Percentiles rank a stretch among this genome's conserved stretches.
Conservation (phyloP, 345 rosid species). For the Acer campestre region DNA sequence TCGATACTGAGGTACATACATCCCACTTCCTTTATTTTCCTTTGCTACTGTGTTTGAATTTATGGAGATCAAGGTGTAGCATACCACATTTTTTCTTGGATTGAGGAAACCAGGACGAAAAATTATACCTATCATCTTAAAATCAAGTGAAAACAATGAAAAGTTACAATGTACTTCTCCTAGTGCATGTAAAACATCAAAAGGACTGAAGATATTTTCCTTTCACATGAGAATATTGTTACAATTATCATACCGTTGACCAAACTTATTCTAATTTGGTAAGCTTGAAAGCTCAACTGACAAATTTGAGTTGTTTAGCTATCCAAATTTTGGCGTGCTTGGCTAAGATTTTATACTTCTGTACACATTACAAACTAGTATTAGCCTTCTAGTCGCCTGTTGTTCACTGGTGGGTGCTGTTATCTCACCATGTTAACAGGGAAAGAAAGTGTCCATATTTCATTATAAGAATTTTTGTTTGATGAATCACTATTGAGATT, state of each 20-base stretch:
- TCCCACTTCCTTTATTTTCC: neutral
- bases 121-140: neutral
- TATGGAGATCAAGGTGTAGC: neutral
- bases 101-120: neutral
- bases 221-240: too few species aligned
- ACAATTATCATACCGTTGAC: too few species aligned
- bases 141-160: neutral
- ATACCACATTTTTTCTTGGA: neutral
- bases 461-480: neutral
- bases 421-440: too few species aligned
- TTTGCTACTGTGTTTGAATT: neutral
- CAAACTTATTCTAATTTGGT: too few species aligned
- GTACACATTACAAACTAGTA: neutral
- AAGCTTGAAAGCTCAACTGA: too few species aligned
- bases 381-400: neutral
- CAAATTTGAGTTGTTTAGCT: too few species aligned
- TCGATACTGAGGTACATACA: slow-evolving; percentile 87
- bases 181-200: neutral
- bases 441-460: too few species aligned
- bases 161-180: neutral
- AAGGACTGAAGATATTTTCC: neutral
- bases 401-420: too few species aligned
- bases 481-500: neutral
- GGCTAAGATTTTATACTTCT: neutral
- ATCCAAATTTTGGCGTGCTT: too few species aligned